Evolutionary conservation across 2,329 filamentous ascomycete species (phyloP).

Genomic region (Ramularia endophylla): DNA sequence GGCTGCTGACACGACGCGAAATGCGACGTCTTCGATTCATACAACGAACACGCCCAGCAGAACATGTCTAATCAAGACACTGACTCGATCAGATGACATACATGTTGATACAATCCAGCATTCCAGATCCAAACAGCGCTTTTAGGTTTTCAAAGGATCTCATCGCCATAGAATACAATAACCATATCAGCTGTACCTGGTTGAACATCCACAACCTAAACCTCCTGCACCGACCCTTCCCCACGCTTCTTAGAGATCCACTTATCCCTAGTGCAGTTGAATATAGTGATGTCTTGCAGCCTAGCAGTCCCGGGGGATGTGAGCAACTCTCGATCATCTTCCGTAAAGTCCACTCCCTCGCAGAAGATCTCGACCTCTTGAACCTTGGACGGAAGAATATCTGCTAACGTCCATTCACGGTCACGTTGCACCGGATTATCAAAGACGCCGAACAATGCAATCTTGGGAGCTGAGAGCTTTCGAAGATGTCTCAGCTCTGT

Average conservation of each 20-base stretch:
- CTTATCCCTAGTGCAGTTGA: constrained; percentile 2
- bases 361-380: constrained; percentile 6
- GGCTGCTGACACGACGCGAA: too few species aligned
- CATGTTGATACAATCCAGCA: too few species aligned
- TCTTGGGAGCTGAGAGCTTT: constrained; percentile 1
- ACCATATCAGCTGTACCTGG: too few species aligned
- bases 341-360: constrained; percentile 2
- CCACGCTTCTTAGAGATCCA: constrained; percentile 1
- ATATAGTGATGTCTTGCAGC: constrained; percentile 3
- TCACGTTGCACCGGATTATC: constrained; percentile 4
- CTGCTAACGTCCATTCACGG: constrained; percentile 6
- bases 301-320: constrained; percentile 2
- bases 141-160: too few species aligned
- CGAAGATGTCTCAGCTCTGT: constrained; percentile 1
- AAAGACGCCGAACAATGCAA: constrained; percentile 3
- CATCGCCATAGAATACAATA: too few species aligned
- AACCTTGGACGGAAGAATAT: constrained; percentile 1
- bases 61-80: too few species aligned
- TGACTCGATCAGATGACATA: too few species aligned
- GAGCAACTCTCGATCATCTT: constrained; percentile 5
- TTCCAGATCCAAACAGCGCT: too few species aligned
- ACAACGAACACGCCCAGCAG: too few species aligned
- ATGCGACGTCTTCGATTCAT: too few species aligned
- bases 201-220: too few species aligned
- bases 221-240: too few species aligned